Evolutionary conservation across 139 green algal species (phyloP).

Genomic region (Chlorella sp.): DNA sequence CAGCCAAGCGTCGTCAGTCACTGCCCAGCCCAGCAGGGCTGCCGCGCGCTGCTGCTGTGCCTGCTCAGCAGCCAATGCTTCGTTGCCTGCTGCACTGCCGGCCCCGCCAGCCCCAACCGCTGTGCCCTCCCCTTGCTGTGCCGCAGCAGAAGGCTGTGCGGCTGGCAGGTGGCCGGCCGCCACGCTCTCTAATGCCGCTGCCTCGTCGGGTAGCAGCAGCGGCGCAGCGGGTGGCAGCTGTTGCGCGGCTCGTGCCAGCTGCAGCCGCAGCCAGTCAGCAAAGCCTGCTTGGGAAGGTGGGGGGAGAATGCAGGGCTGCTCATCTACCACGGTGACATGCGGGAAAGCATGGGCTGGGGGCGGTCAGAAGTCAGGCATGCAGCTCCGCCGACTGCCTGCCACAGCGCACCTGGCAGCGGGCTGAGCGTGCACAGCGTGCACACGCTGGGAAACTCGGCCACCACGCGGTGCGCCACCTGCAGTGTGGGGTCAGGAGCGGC

Average conservation of each 20-base stretch:
- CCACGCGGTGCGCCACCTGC: slow-evolving; percentile 53
- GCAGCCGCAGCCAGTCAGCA: slow-evolving; percentile 65
- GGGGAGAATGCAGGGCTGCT: neutral
- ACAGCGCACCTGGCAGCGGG: slow-evolving; percentile 66
- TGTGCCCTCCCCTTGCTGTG: neutral
- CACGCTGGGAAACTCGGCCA: slow-evolving; percentile 61
- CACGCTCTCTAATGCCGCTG: neutral
- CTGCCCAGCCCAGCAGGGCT: slow-evolving; percentile 13
- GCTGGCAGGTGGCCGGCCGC: neutral
- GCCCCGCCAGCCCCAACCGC: no score
- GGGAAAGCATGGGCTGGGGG: neutral
- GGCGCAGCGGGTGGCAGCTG: neutral
- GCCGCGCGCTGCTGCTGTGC: slow-evolving; percentile 17
- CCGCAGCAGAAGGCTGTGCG: neutral
- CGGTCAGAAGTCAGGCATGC: no score
- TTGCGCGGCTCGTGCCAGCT: slow-evolving; percentile 3
- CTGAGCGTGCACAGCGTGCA: slow-evolving; percentile 77
- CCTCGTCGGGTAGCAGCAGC: slow-evolving; percentile 30
- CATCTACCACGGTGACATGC: no score
- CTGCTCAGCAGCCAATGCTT: neutral
- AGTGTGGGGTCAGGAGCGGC: neutral
- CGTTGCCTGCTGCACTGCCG: neutral
- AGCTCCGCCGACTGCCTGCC: neutral
- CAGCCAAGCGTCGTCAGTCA: slow-evolving; percentile 40
- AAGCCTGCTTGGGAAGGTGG: slow-evolving; percentile 47